Evolutionary conservation across 306 rosid species (phyloP), one percentile per base, ranked within the genome.

Genomic region (Fragaria ananassa): DNA sequence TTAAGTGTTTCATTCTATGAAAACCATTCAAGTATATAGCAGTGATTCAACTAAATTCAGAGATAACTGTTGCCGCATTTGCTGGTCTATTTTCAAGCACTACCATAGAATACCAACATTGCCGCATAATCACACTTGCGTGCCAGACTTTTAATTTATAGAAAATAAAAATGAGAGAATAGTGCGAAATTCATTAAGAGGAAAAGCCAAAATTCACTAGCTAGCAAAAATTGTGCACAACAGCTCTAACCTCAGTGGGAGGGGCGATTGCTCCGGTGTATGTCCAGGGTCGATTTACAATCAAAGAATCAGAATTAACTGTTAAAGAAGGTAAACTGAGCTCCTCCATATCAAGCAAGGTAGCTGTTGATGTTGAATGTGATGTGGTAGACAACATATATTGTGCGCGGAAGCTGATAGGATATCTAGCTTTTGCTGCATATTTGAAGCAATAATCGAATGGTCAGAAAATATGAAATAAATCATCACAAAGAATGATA

Each of bases 351-450:
- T 78, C 75, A 76, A 91, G 89, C 45, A 86, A 78, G 25, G 87
- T 66, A 39, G 85, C 51, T 49, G 91, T 65, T 50, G 88, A 79
- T 68, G 90, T 80, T 45, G 92, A 83, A 41, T 86, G 78, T 8
- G 95, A 70, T 1, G 94, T 12, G 8, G 92, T 54, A n/a, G 94
- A 90, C 73, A 90, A 64, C 63, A 85, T 39, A 76, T 91, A 90
- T 57, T 89, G 91, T 54, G 92, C 81, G n/a, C 83, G 81, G 63
- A 81, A 85, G 80, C 81, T 76, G 70, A 79, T 69, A 71, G 82
- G 81, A 35, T 83, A 86, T 83, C 93, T 86, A 71, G 76, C 37
- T 80, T 82, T 94, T 53, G 87, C 91, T 91, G 96, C 93, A 87
- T 50, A 68, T 41, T 76, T 76, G 25, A 31, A 61, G 31, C 41